Evolutionary conservation across 768 basidiomycete species (phyloP).

Genomic region (Lactarius vividus): DNA sequence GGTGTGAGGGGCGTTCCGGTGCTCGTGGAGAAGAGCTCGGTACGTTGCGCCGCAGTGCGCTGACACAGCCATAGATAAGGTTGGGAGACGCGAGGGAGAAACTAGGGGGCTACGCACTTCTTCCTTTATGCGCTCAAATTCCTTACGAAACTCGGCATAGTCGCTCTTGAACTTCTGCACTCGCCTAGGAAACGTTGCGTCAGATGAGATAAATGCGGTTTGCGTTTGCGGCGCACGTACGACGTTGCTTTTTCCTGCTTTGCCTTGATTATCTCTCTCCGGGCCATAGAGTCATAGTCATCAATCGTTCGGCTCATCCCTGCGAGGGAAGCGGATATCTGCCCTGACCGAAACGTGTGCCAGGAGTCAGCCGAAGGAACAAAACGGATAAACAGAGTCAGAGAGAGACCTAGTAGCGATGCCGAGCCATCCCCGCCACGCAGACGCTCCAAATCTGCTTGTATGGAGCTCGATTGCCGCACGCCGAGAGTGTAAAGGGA

Average conservation of each 20-base stretch:
- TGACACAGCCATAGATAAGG: constrained; percentile 31
- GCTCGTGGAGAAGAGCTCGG: constrained; percentile 57
- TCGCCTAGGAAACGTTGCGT: constrained; percentile 51
- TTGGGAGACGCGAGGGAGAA: no score
- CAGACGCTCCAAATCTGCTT: constrained; percentile 82
- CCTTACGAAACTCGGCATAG: constrained; percentile 74
- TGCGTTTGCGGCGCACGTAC: constrained; percentile 44
- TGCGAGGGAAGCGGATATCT: constrained; percentile 96
- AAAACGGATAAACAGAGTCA: constrained; percentile 13
- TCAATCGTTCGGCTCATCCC: constrained; percentile 94
- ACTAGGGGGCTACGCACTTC: constrained; percentile 40
- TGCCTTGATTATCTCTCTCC: constrained; percentile 91
- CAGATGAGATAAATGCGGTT: constrained; percentile 3
- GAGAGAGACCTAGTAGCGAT: constrained; percentile 72
- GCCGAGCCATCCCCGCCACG: constrained; percentile 78
- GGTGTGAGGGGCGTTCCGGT: constrained; percentile 29
- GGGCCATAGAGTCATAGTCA: constrained; percentile 96
- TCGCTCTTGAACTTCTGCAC: constrained; percentile 90
- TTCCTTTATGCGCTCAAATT: constrained; percentile 77
- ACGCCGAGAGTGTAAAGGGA: constrained; percentile 93
- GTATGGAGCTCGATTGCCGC: constrained; percentile 84
- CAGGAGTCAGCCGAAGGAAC: constrained; percentile 28
- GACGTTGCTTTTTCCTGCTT: constrained; percentile 96
- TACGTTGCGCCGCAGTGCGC: constrained; percentile 58
- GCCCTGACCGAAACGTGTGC: constrained; percentile 54